Base-by-base conservation (phyloP, 2,329 filamentous ascomycete genomes). In the Xylaria multiplex region DNA sequence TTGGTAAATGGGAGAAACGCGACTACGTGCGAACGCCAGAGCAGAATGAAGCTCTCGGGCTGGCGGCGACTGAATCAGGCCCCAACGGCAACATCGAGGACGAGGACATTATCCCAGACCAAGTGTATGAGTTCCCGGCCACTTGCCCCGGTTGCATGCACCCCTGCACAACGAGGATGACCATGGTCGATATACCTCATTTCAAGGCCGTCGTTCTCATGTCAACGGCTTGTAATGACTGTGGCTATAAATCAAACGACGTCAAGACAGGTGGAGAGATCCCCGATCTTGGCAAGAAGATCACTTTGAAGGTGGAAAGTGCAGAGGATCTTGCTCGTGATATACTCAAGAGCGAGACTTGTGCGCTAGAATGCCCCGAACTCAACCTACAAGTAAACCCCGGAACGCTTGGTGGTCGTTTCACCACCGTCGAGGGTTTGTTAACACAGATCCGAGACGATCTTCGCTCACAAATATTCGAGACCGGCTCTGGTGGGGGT, bases 171-270 rank as follows among this genome's bases (percentile, higher is more conserved):
- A 97, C 96, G 9, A 94, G 97, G 80, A 97, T 97, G 93, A 97
- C 97, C 84, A 97, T 97, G 90, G 93, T 98, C 64, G 93, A 97
- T 75, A 97, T 99, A 69, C 96, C 96, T 0, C 91, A 97, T 81
- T 99, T 99, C 83, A 97, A 97, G 81, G 93, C 98, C 77, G 96
- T 99, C 2, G 90, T 97, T 46, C 85, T 99, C 73, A 98, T 97
- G 92, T 94, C 90, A 72, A 98, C 95, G 2, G 90, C 93, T 32
- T 99, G 96, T 81, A 90, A 95, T 32, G 86, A 91, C 78, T 99
- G 96, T 77, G 95, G 95, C 64, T 97, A 98, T 83, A 91, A 93
- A 69, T 96, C 91, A 72, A 98, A 97, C 79, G 96, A 99, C 78
- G 93, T 99, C 77, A 98, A 98, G 85, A 98, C 96, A 0, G 96